Conservation (phyloP, 306 rosid species). For the Rosa persica region DNA sequence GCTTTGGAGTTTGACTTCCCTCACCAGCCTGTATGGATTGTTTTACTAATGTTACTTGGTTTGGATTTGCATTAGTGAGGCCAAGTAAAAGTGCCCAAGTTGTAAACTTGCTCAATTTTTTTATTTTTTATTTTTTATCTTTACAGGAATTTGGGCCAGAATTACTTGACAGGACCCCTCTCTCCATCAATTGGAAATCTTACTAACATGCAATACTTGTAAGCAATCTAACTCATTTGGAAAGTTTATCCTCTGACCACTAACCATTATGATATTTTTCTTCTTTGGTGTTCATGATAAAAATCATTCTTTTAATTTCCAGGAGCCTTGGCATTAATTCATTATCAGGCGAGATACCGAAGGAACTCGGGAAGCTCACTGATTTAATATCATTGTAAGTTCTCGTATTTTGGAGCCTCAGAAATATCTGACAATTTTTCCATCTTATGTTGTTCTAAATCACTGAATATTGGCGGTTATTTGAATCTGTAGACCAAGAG, state of each 20-base stretch:
- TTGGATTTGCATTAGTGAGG: no score
- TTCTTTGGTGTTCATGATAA: background rate
- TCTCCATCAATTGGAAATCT: slow-evolving; percentile 65
- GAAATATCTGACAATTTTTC: background rate
- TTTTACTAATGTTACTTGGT: background rate
- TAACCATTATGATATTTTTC: background rate
- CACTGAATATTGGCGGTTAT: background rate
- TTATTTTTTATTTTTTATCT: no score
- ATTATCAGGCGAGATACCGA: slow-evolving; percentile 70
- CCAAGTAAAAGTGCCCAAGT: background rate
- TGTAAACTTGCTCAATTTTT: slow-evolving; percentile 1
- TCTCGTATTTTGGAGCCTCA: background rate
- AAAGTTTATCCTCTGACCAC: background rate
- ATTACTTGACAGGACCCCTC: slow-evolving; percentile 60
- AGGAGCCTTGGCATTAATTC: slow-evolving; percentile 61
- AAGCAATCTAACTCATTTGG: slow-evolving; percentile 20
- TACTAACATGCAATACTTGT: slow-evolving; percentile 59
- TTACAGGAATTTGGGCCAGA: slow-evolving; percentile 55
- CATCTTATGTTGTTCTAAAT: background rate
- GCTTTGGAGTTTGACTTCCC: slow-evolving; percentile 56
- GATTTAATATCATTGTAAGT: slow-evolving; percentile 47
- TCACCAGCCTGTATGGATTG: no score
- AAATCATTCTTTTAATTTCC: background rate
- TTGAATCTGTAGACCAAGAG: background rate
- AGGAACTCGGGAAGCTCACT: slow-evolving; percentile 60